phyloP scores from a whole-genome alignment of 805 yeast genomes.

The Hanseniaspora pseudoguilliermondii region DNA sequence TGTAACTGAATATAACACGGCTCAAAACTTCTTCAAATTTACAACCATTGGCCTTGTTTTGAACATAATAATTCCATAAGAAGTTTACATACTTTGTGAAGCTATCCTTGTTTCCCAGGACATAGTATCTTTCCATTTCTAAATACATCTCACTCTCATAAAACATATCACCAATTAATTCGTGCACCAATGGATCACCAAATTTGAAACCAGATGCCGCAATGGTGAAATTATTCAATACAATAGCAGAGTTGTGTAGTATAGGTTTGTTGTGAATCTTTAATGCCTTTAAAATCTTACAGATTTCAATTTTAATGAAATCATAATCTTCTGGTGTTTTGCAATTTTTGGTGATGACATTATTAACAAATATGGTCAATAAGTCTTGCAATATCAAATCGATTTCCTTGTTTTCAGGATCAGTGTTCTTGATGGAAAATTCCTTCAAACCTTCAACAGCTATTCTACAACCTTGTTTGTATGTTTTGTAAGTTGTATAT shows the following conservation, averaged over 20 bases:
- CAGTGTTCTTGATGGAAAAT: slow-evolving; percentile 10
- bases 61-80: slow-evolving; percentile 35
- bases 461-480: slow-evolving; percentile 18
- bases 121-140: slow-evolving; percentile 61
- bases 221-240: slow-evolving; percentile 11
- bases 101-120: slow-evolving; percentile 53
- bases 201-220: slow-evolving; percentile 26
- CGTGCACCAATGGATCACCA: slow-evolving; percentile 69
- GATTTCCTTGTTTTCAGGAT: slow-evolving; percentile 10
- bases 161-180: slow-evolving; percentile 57
- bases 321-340: slow-evolving; percentile 63
- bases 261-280: slow-evolving; percentile 4
- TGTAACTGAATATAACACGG: slow-evolving; percentile 65
- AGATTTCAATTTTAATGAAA: slow-evolving; percentile 32
- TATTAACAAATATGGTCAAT: slow-evolving; percentile 8
- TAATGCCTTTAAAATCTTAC: slow-evolving; percentile 9
- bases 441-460: slow-evolving; percentile 12
- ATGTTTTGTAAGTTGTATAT: slow-evolving; percentile 56
- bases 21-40: slow-evolving; percentile 25
- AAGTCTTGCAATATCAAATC: slow-evolving; percentile 12
- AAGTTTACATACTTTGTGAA: slow-evolving; percentile 35
- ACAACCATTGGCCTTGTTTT: slow-evolving; percentile 19
- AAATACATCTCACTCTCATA: slow-evolving; percentile 38
- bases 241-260: slow-evolving; percentile 2
- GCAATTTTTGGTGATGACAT: slow-evolving; percentile 9